Evolutionary conservation across 2,329 filamentous ascomycete species (phyloP).

Genomic region (Ophiocordyceps camponoti-rufipedis): DNA sequence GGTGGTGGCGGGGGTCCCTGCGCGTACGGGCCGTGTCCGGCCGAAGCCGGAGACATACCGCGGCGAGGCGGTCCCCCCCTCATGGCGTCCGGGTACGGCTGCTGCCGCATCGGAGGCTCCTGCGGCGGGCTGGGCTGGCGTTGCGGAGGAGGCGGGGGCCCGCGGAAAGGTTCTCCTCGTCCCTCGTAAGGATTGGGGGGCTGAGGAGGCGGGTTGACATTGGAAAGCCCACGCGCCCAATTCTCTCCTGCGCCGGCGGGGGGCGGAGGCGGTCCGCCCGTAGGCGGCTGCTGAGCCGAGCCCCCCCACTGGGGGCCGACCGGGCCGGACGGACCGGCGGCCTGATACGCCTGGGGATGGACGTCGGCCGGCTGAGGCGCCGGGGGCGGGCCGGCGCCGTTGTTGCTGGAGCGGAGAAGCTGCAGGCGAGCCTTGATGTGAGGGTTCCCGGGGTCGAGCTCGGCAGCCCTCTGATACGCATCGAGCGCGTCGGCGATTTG

Average conservation of each 20-base stretch:
- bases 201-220: slow-evolving; percentile 60
- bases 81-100: slow-evolving; percentile 36
- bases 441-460: slow-evolving; percentile 80
- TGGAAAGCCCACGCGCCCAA: slow-evolving; percentile 50
- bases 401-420: slow-evolving; percentile 65
- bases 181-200: slow-evolving; percentile 70
- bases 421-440: slow-evolving; percentile 93
- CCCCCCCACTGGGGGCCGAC: slow-evolving; percentile 82
- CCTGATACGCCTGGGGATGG: slow-evolving; percentile 85
- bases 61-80: slow-evolving; percentile 22
- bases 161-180: slow-evolving; percentile 45
- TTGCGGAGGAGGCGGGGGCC: slow-evolving; percentile 45
- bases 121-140: slow-evolving; percentile 62
- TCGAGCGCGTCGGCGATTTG: slow-evolving; percentile 93
- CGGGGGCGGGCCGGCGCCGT: slow-evolving; percentile 52
- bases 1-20: slow-evolving; percentile 32
- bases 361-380: slow-evolving; percentile 91
- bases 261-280: slow-evolving; percentile 42
- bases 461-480: slow-evolving; percentile 84
- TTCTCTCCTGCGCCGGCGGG: slow-evolving; percentile 37
- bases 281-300: slow-evolving; percentile 39
- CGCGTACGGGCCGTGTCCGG: slow-evolving; percentile 23
- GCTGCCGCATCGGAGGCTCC: slow-evolving; percentile 37
- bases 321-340: slow-evolving; percentile 60
- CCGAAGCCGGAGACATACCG: slow-evolving; percentile 23